Conservation (phyloP, 2,329 filamentous ascomycete species). For the Ceratocystis eucalypticola region DNA sequence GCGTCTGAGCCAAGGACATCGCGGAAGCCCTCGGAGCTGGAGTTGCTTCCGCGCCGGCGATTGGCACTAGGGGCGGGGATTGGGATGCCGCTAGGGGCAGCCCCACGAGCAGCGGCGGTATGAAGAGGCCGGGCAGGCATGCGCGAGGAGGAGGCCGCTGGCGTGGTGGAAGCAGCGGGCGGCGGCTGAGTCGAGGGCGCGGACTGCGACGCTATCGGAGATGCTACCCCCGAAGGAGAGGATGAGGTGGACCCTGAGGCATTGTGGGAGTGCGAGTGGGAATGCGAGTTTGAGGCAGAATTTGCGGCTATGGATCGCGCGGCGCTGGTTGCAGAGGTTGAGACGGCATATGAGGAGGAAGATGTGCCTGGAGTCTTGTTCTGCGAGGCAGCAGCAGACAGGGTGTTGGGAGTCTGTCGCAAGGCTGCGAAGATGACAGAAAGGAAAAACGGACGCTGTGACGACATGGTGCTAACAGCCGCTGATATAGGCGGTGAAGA, state of each 20-base stretch:
- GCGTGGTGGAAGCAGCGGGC: constrained; percentile 13
- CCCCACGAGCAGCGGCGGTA: constrained; percentile 21
- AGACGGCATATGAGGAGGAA: constrained; percentile 21
- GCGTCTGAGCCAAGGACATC: constrained; percentile 60
- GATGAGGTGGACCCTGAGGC: constrained; percentile 25
- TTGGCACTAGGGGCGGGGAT: constrained; percentile 25
- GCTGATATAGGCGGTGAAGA: constrained; percentile 1
- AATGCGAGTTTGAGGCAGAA: constrained; percentile 19
- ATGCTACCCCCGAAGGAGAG: constrained; percentile 20
- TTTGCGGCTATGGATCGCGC: constrained; percentile 22
- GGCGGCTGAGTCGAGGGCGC: constrained; percentile 22
- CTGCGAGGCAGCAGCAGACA: constrained; percentile 24
- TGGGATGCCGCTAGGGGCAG: constrained; percentile 27
- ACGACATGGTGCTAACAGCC: constrained; percentile 21
- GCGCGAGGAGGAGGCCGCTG: constrained; percentile 5
- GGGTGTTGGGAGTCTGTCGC: constrained; percentile 32
- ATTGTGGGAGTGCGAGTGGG: neutral
- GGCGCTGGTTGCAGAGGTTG: constrained; percentile 21
- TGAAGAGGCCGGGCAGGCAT: constrained; percentile 4
- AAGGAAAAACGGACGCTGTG: constrained; percentile 43
- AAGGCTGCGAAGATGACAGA: constrained; percentile 44
- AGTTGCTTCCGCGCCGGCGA: constrained; percentile 56
- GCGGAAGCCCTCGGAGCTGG: constrained; percentile 60
- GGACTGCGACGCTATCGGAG: constrained; percentile 16
- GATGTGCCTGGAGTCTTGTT: constrained; percentile 27